Evolutionary conservation across 202 grass and related monocot species (phyloP), one percentile per base, ranked within the genome.

Genomic region (Saccharum hybrid): DNA sequence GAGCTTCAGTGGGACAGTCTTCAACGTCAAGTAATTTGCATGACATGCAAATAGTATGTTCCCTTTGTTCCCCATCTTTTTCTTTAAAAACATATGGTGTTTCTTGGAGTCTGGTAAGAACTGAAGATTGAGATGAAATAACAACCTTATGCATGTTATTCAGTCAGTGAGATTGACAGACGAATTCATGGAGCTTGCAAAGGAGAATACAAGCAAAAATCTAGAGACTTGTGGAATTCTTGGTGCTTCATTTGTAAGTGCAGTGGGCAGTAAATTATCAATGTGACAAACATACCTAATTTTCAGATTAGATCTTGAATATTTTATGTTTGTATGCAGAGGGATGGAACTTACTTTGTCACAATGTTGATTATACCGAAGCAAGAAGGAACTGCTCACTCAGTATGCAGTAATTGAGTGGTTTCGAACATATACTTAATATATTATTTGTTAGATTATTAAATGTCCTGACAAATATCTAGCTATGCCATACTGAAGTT

Each of bases 141-240:
- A 76, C 68, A 33, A n/a, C 10, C 49, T 23, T 91, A 4, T 85
- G 34, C 18, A 77, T 88, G 22, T 71, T 68, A 34, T 92, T 62
- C 88, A 96, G 96, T 99, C 96, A 10, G 80, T 54, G 28, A 90
- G 89, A 88, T 86, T 99, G 91, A 96, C 85, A 40, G 96, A 94
- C 33, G 96, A 99, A 86, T 99, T 99, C 83, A 90, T 99, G 81
- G 91, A 96, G 75, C 96, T 99, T 82, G 93, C 96, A 45, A 96
- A 94, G 90, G 96, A 96, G 64, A 99, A 96, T 69, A 99, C 91
- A 30, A 75, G 87, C 72, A 89, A 81, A 30, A 90, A 99, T 77
- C 69, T 91, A 14, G 96, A 99, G 79, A 96, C 93, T 49, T 99
- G 96, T 72, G 96, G 96, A 62, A 90, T 99, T 84, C 91, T 99